Conservation (phyloP, 208 protist genomes). For the Crithidia mellificae region DNA sequence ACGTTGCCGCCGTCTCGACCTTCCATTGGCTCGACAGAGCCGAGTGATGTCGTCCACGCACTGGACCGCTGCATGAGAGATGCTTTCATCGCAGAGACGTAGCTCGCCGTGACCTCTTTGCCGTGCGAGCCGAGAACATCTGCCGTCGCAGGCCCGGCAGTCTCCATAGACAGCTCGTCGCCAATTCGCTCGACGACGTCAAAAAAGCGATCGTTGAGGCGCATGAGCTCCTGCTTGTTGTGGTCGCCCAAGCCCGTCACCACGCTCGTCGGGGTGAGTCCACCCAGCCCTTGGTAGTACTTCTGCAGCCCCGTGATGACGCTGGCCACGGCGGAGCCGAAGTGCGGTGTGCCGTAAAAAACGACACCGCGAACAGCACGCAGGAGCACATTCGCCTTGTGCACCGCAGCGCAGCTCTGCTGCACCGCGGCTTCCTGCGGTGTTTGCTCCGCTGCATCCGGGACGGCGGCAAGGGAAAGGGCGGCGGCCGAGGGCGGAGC, state of each 20-base stretch:
- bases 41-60: not conserved
- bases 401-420: slow-evolving; percentile 4
- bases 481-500: slow-evolving; percentile 10
- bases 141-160: not conserved
- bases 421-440: not conserved
- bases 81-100: slow-evolving; percentile 23
- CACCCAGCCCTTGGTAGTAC: slow-evolving; percentile 60
- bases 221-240: slow-evolving; percentile 45
- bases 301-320: slow-evolving; percentile 55
- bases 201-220: slow-evolving; percentile 57
- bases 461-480: not conserved
- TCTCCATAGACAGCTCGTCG: slow-evolving; percentile 14
- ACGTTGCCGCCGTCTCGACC: no score
- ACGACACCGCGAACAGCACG: slow-evolving; percentile 55
- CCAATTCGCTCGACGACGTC: slow-evolving; percentile 47
- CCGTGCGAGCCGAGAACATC: no score
- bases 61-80: slow-evolving; percentile 1
- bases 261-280: slow-evolving; percentile 54
- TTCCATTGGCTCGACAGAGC: no score
- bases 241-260: slow-evolving; percentile 64
- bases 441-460: not conserved
- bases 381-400: slow-evolving; percentile 33
- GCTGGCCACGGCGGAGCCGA: slow-evolving; percentile 63
- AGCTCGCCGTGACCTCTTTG: not conserved
- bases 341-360: slow-evolving; percentile 77